A percentile compares a stretch with the other conserved stretches of the same genome.
Conservation (phyloP, 352 stramenopile species). For the Phytopythium aichiense region DNA sequence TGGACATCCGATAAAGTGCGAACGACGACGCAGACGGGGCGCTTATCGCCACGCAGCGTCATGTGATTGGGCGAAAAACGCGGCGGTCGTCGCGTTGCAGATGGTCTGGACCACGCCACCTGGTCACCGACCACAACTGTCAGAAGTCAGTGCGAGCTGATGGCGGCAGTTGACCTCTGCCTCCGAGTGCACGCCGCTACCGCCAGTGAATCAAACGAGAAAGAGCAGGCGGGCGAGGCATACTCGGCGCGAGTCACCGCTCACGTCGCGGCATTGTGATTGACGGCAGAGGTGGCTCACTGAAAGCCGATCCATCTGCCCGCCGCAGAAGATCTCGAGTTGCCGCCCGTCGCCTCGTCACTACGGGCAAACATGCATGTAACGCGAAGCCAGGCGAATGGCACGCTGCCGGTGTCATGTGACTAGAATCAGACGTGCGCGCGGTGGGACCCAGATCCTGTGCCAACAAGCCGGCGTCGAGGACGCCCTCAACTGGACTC, state of each 20-base stretch:
- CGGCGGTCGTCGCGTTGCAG: not conserved
- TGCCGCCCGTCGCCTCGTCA: not conserved
- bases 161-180: not conserved
- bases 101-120: not conserved
- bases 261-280: slow-evolving; percentile 3
- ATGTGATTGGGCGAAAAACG: not conserved
- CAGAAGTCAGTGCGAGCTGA: not conserved
- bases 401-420: not conserved
- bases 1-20: not conserved
- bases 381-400: no score
- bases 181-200: not conserved
- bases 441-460: not conserved
- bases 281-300: not conserved
- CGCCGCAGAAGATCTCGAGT: not conserved
- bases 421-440: not conserved
- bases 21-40: not conserved
- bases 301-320: not conserved
- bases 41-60: slow-evolving; percentile 1
- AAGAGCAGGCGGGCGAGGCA: not conserved
- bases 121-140: not conserved
- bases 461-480: not conserved
- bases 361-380: not conserved
- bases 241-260: slow-evolving; percentile 1
- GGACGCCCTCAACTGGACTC: not conserved
- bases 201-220: not conserved